These are phyloP conservation scores for Boechera divaricarpa DNA, from an alignment of 345 rosid species.

Conservation along the genomic window DNA sequence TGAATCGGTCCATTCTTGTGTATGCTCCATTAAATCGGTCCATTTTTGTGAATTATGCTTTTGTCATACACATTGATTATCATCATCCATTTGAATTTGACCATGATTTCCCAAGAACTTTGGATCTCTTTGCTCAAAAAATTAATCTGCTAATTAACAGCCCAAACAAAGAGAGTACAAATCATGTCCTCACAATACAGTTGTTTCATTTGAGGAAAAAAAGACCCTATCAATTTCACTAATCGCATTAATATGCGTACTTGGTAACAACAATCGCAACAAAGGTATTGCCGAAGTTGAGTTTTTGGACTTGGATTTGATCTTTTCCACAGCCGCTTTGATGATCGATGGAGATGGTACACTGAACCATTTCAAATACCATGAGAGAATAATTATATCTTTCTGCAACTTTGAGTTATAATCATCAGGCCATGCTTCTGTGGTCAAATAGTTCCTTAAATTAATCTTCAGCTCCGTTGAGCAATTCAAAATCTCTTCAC, in stretches of 20 bases:
- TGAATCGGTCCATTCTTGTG: not conserved
- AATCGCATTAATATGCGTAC: slow-evolving; percentile 56
- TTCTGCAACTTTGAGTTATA: slow-evolving; percentile 41
- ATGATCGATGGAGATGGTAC: slow-evolving; percentile 65
- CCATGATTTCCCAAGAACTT: not conserved
- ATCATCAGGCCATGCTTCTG: slow-evolving; percentile 67
- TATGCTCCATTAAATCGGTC: no score
- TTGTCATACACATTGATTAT: not conserved
- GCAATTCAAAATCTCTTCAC: slow-evolving; percentile 65
- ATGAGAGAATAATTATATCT: slow-evolving; percentile 58
- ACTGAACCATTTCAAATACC: slow-evolving; percentile 86
- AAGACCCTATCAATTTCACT: slow-evolving; percentile 58
- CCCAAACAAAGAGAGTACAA: not conserved
- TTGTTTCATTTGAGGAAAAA: slow-evolving; percentile 35
- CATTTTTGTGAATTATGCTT: not conserved
- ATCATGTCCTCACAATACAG: slow-evolving; percentile 21
- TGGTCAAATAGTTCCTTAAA: slow-evolving; percentile 56
- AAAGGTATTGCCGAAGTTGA: slow-evolving; percentile 61
- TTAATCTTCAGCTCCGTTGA: slow-evolving; percentile 51
- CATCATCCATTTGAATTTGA: not conserved
- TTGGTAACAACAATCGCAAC: slow-evolving; percentile 72
- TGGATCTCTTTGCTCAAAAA: not conserved
- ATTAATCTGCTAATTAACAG: not conserved
- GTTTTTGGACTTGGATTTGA: slow-evolving; percentile 52
- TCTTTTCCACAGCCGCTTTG: slow-evolving; percentile 51